Evolutionary conservation across 306 rosid species (phyloP), one percentile per base, ranked within the genome.

Genomic region (Lotus japonicus): DNA sequence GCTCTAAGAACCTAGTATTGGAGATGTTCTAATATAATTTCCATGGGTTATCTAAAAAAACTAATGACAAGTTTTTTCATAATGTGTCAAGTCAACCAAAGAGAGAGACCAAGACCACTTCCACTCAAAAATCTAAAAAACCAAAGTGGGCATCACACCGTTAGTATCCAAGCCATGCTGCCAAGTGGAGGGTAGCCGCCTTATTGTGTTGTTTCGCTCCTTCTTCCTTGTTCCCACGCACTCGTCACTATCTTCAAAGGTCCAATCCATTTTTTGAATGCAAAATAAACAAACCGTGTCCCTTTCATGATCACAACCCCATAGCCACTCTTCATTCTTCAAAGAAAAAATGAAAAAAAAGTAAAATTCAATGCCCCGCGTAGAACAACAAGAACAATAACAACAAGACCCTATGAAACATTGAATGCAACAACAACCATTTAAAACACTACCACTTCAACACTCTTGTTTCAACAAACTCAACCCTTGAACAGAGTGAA

Each of bases 131-230:
- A n/a, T n/a, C n/a, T n/a, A n/a, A n/a, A n/a, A n/a, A n/a, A n/a
- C n/a, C n/a, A n/a, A n/a, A n/a, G n/a, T n/a, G n/a, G n/a, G n/a
- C n/a, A n/a, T n/a, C n/a, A n/a, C n/a, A n/a, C n/a, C n/a, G n/a
- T n/a, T n/a, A n/a, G n/a, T n/a, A n/a, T n/a, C n/a, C n/a, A n/a
- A n/a, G n/a, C n/a, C n/a, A 26, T 8, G 9, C 8, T 80, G 77
- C 81, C 84, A 80, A 75, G 74, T 75, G 84, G 73, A 70, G 48
- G 64, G 11, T 0, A 65, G 78, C 81, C 78, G 75, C 81, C 75
- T 48, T 31, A 9, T 64, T 26, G 35, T 33, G 23, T 56, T 11
- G n/a, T 38, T 19, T 62, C 44, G 2, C 19, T 33, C 38, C 26
- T 21, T 21, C 10, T 69, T 61, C 78, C 9, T 28, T 75, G 68